These are phyloP conservation scores for Ophiostoma himal-ulmi DNA, from an alignment of 2,329 filamentous ascomycete species.

Conservation along the genomic window DNA sequence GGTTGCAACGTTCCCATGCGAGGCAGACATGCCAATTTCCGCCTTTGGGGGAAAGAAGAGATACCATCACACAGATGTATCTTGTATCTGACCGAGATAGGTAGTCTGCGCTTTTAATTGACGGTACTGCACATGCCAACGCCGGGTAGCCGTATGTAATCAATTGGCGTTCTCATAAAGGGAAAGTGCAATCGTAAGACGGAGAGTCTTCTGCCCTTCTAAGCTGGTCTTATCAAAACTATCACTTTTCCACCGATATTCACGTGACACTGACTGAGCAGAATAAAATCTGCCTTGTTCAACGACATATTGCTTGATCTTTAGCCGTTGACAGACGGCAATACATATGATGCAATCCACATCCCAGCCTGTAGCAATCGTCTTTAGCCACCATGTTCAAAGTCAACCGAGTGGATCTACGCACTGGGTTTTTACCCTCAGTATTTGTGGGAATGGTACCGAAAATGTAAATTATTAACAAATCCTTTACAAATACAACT, in stretches of 20 bases:
- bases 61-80: not conserved
- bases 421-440: not conserved
- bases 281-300: not conserved
- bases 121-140: constrained; percentile 7
- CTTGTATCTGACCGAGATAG: not conserved
- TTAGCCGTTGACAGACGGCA: not conserved
- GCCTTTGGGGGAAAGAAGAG: not conserved
- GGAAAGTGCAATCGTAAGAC: constrained; percentile 18
- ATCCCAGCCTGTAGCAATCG: not conserved
- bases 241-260: not conserved
- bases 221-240: too few relatives aligned
- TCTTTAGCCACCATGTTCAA: not conserved
- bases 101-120: not conserved
- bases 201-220: constrained; percentile 19
- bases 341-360: not conserved
- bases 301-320: not conserved
- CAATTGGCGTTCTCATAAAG: not conserved
- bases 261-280: not conserved
- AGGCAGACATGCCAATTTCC: constrained; percentile 1
- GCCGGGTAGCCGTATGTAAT: not conserved
- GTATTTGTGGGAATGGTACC: constrained; percentile 4
- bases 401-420: not conserved
- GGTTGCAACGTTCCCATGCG: constrained; percentile 1
- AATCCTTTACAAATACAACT: not conserved
- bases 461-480: not conserved